phyloP scores from a whole-genome alignment of 1,284 basidiomycete species.

The Malassezia equina region DNA sequence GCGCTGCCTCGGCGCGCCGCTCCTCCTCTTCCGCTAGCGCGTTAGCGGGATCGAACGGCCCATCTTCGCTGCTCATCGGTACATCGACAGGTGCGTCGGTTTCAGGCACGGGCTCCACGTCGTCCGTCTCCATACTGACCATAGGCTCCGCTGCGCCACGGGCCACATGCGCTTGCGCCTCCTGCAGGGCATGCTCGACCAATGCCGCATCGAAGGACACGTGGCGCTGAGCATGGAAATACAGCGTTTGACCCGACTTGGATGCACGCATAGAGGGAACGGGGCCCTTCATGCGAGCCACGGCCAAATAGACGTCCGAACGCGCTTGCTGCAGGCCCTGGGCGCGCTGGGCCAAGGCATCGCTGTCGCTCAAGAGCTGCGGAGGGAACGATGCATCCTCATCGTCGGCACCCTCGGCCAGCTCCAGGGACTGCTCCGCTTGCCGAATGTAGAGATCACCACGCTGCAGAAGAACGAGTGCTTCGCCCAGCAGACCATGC shows the following conservation, averaged over 20 bases:
- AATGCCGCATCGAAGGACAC: slow-evolving; percentile 39
- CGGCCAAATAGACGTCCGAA: background rate
- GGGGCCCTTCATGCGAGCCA: background rate
- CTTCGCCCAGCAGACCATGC: slow-evolving; percentile 26
- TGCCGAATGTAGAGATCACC: slow-evolving; percentile 41
- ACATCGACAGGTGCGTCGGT: background rate
- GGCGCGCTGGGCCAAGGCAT: slow-evolving; percentile 23
- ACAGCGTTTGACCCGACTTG: slow-evolving; percentile 33
- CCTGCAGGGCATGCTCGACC: slow-evolving; percentile 22
- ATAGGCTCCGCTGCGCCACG: slow-evolving; percentile 4
- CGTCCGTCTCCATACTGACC: slow-evolving; percentile 4
- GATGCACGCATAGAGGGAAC: slow-evolving; percentile 22
- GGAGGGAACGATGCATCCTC: slow-evolving; percentile 33
- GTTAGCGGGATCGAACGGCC: slow-evolving; percentile 34
- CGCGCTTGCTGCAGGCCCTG: slow-evolving; percentile 14
- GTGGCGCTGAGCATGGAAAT: slow-evolving; percentile 34
- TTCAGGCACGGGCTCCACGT: slow-evolving; percentile 12
- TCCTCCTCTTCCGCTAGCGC: slow-evolving; percentile 34
- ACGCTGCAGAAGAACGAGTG: slow-evolving; percentile 37
- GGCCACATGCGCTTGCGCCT: slow-evolving; percentile 6
- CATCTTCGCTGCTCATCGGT: slow-evolving; percentile 6
- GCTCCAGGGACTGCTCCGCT: slow-evolving; percentile 32
- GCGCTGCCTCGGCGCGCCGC: slow-evolving; percentile 9
- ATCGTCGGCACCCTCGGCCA: slow-evolving; percentile 40
- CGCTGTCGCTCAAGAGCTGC: slow-evolving; percentile 11